These are phyloP conservation scores for Bromus sterilis DNA, from an alignment of 176 grass and related monocot species.

Conservation along the genomic window DNA sequence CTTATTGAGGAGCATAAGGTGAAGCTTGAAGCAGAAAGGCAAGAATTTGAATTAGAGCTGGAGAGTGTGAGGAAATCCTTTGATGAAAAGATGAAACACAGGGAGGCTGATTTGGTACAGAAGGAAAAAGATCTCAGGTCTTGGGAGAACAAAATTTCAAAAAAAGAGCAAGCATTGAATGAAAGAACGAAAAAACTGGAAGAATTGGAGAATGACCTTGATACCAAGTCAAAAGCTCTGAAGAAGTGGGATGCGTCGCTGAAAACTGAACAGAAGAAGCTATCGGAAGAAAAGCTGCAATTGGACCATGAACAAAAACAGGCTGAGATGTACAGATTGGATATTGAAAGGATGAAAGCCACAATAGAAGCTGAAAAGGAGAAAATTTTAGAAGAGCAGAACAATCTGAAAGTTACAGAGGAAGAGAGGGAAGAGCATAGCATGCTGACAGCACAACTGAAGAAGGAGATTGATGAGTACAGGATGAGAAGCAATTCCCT, in stretches of 20 bases:
- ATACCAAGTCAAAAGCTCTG: conserved; percentile 62
- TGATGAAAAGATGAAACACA: conserved; percentile 49
- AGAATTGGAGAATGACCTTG: conserved; percentile 62
- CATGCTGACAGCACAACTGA: conserved; percentile 47
- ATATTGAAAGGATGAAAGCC: conserved; percentile 55
- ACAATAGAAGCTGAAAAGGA: conserved; percentile 57
- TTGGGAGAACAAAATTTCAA: conserved; percentile 50
- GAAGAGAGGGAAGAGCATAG: conserved; percentile 76
- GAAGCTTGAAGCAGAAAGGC: conserved; percentile 55
- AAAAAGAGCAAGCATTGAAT: conserved; percentile 52
- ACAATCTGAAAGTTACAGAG: conserved; percentile 58
- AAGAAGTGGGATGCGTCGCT: conserved; percentile 75
- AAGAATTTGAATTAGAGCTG: conserved; percentile 68
- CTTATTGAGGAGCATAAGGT: conserved; percentile 70
- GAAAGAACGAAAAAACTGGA: conserved; percentile 53
- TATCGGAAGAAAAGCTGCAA: conserved; percentile 54
- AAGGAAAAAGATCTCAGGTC: conserved; percentile 57
- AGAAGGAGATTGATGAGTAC: conserved; percentile 89
- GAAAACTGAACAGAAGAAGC: conserved; percentile 45
- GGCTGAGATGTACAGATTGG: conserved; percentile 35
- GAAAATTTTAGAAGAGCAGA: conserved; percentile 57
- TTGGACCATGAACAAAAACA: conserved; percentile 36
- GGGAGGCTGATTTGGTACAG: conserved; percentile 39
- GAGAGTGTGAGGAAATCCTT: conserved; percentile 57
- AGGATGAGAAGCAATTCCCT: conserved; percentile 69